Evolutionary conservation across 768 basidiomycete genomes (phyloP), one percentile per base, ranked within the genome.

Genomic region (Lactifluus echinatus): DNA sequence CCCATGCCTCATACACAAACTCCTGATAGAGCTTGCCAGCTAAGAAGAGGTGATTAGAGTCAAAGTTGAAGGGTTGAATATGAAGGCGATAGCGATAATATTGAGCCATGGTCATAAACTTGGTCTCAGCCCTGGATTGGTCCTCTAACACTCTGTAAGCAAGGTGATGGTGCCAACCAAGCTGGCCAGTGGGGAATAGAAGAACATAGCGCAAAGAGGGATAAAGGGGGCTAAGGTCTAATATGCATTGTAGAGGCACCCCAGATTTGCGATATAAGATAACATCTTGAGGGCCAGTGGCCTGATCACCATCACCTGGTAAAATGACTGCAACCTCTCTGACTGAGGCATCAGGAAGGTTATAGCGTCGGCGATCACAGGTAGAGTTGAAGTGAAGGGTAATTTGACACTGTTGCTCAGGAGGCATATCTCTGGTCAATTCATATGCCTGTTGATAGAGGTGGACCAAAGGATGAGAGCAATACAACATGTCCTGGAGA

Each of bases 321-420:
- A 53, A 3, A 17, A 45, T 17, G 1, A 45, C 33, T 4, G 52
- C 33, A 4, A 53, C 19, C 52, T 53, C 52, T 1, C 4, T 11
- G 1, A 45, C 33, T 12, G 31, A 15, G 15, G 17, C 52, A 34
- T 53, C 33, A 11, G 33, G 52, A 4, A 10, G 2, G 1, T 53
- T 11, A 24, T 53, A 53, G 21, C 31, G 31, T 2, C 4, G 14
- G 7, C 19, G 15, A 34, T 53, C 52, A 53, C 3, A 24, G 8
- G 0, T 0, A 0, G 42, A 0, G 19, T 44, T 17, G 36, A 53
- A 53, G 3, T 24, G 33, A 12, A 53, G 52, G 15, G 52, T 2
- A 63, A 78, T 74, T 0, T 26, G 17, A 7, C 61, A 34, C 2
- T 47, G 34, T 26, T 55, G 24, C 1, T 47, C n/a, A 19, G 1